Evolutionary conservation across 1,139 yeast genomes (phyloP), one percentile per base, ranked within the genome.

Genomic region (Diutina sp.): DNA sequence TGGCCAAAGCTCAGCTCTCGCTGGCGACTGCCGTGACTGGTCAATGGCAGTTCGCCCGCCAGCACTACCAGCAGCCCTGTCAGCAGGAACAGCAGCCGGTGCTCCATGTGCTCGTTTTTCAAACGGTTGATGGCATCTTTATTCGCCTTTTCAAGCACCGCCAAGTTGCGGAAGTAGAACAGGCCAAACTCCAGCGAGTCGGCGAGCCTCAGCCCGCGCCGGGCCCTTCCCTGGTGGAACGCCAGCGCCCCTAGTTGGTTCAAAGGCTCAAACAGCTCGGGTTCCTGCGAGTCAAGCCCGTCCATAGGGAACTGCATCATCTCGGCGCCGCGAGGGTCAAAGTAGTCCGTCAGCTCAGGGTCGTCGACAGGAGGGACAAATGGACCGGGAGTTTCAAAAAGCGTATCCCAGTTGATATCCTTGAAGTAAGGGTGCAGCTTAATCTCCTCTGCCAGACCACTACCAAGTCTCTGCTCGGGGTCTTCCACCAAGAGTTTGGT

Each of bases 61-160:
- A 50, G 53, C 21, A 44, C 25, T 25, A 44, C 46, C 46, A 44
- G 46, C 53, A 50, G 53, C 29, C 44, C 45, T 29, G 53, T 30
- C 53, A 50, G 53, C 18, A 82, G 73, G 58, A 71, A 71, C 60
- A 79, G 74, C 58, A 68, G 68, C 29, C 79, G 61, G 60, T 76
- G 80, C 61, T 84, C 88, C 60, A 84, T 63, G 69, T 89, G 96
- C 66, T 93, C 98, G 54, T 78, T 84, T 65, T 90, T 88, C 64
- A 95, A 78, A 61, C 96, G 74, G 65, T 88, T 88, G 59, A 95
- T 89, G 16, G 89, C 91, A 69, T 91, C 98, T 66, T 89, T 90
- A 65, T 95, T 95, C 18, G 97, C 98, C 65, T 87, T 88, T 64
- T 93, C 99, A 60, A 95, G 76, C 4, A 95, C 95, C 12, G 93